Evolutionary conservation across 2,329 filamentous ascomycete genomes (phyloP).

Genomic region (Aspergillus spinulosporus): DNA sequence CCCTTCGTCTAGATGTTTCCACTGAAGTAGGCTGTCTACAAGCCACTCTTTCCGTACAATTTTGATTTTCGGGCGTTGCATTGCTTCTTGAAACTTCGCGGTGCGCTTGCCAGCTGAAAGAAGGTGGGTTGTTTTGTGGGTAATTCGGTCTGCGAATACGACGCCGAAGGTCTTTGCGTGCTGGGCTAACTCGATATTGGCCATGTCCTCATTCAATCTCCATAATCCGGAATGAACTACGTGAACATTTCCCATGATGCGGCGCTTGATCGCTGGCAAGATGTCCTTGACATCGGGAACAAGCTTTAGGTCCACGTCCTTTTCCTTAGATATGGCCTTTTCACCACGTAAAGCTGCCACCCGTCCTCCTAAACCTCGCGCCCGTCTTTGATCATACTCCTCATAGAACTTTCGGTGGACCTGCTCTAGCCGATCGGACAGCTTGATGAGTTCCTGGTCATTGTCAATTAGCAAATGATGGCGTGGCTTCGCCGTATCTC

Average conservation of each 20-base stretch:
- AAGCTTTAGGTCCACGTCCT: conserved; percentile 54
- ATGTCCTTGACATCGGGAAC: conserved; percentile 85
- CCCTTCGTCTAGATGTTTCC: conserved; percentile 75
- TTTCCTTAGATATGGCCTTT: conserved; percentile 43
- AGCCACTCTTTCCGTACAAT: conserved; percentile 94
- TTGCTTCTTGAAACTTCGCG: conserved; percentile 85
- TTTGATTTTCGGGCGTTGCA: conserved; percentile 75
- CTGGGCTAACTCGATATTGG: conserved; percentile 79
- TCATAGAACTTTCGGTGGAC: conserved; percentile 82
- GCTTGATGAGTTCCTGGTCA: conserved; percentile 74
- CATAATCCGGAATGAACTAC: conserved; percentile 87
- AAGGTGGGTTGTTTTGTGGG: conserved; percentile 51
- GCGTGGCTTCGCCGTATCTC: conserved; percentile 47
- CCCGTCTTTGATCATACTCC: conserved; percentile 66
- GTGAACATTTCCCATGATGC: conserved; percentile 70
- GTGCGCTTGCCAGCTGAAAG: conserved; percentile 67
- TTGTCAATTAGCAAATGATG: conserved; percentile 86
- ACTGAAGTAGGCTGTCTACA: conserved; percentile 77
- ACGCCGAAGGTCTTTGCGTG: conserved; percentile 88
- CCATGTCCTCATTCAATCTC: conserved; percentile 62
- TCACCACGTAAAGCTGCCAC: conserved; percentile 54
- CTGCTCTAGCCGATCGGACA: conserved; percentile 72
- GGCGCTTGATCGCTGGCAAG: conserved; percentile 77
- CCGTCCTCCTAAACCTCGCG: conserved; percentile 47
- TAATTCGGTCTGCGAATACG: conserved; percentile 47